These are phyloP conservation scores for Telfairia occidentalis DNA, from an alignment of 331 rosid genomes.

Conservation along the genomic window DNA sequence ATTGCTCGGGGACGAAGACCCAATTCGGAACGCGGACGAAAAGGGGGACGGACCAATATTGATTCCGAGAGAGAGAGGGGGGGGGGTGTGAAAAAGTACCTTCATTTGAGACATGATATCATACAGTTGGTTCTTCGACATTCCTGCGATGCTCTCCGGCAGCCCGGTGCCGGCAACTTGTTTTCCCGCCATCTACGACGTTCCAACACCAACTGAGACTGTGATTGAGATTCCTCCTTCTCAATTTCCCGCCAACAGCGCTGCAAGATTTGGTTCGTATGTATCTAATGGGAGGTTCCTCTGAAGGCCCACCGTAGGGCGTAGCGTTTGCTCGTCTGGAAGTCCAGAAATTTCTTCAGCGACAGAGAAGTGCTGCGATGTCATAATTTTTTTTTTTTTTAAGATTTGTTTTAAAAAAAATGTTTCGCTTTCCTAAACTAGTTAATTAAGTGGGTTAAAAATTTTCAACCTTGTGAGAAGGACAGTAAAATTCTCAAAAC, in stretches of 20 bases:
- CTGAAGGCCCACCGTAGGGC: not conserved
- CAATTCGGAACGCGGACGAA: not conserved
- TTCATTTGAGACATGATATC: slow-evolving; percentile 98
- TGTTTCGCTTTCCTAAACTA: no score
- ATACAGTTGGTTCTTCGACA: slow-evolving; percentile 84
- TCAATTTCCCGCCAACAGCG: not conserved
- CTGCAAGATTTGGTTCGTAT: not conserved
- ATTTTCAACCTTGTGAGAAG: no score
- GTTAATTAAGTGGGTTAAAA: no score
- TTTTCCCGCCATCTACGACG: slow-evolving; percentile 60
- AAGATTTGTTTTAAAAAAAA: no score
- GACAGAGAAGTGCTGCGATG: not conserved
- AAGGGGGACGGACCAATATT: not conserved
- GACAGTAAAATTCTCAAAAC: no score
- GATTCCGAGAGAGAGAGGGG: not conserved
- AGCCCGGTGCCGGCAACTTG: slow-evolving; percentile 53
- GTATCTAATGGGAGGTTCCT: not conserved
- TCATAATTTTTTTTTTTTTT: no score
- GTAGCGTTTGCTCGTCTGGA: not conserved
- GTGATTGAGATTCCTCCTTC: not conserved
- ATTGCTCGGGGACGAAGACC: not conserved
- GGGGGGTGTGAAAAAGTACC: slow-evolving; percentile 32
- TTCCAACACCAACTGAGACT: not conserved
- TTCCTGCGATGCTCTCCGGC: slow-evolving; percentile 66
- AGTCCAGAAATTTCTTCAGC: not conserved